These are phyloP conservation scores for Phlebopus sp. DNA, from an alignment of 1,284 basidiomycete genomes.

Conservation along the genomic window DNA sequence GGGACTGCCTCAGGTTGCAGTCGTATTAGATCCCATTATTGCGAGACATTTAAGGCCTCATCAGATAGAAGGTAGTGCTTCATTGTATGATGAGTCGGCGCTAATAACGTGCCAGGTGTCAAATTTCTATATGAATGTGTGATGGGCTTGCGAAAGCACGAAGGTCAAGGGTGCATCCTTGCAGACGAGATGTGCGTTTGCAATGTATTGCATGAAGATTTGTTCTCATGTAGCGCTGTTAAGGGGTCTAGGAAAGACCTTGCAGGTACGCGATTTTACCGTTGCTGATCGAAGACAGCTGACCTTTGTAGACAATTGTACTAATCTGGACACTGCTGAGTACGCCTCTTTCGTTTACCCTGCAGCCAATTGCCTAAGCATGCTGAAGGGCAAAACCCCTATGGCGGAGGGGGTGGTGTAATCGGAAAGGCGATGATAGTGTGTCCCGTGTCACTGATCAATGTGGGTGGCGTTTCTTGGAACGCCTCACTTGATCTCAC, in stretches of 20 bases:
- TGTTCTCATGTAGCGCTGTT: conserved; percentile 12
- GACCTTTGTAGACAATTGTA: conserved; percentile 67
- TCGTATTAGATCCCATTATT: conserved; percentile 93
- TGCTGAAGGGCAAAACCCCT: conserved; percentile 80
- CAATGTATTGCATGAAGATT: conserved; percentile 2
- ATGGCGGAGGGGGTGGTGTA: conserved; percentile 54
- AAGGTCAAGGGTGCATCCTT: conserved; percentile 90
- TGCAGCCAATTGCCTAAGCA: conserved; percentile 5
- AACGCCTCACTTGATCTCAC: conserved; percentile 5
- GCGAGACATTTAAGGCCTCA: conserved; percentile 80
- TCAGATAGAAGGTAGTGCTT: conserved; percentile 75
- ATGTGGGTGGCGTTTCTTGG: conserved; percentile 43
- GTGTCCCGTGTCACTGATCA: conserved; percentile 90
- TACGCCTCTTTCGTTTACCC: conserved; percentile 36
- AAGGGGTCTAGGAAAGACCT: conserved; percentile 93
- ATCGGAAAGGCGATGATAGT: conserved; percentile 87
- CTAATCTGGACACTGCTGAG: conserved; percentile 88
- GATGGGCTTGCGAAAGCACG: conserved; percentile 89
- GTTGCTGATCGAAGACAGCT: conserved; percentile 1
- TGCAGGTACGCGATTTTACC: conserved; percentile 54
- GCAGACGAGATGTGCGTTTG: conserved; percentile 86
- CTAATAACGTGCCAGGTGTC: conserved; percentile 47
- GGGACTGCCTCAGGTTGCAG: conserved; percentile 66
- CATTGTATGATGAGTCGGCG: not conserved
- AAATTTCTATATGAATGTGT: conserved; percentile 95